These are phyloP conservation scores for Syzygium oleosum DNA, from an alignment of 345 rosid genomes.

Conservation along the genomic window DNA sequence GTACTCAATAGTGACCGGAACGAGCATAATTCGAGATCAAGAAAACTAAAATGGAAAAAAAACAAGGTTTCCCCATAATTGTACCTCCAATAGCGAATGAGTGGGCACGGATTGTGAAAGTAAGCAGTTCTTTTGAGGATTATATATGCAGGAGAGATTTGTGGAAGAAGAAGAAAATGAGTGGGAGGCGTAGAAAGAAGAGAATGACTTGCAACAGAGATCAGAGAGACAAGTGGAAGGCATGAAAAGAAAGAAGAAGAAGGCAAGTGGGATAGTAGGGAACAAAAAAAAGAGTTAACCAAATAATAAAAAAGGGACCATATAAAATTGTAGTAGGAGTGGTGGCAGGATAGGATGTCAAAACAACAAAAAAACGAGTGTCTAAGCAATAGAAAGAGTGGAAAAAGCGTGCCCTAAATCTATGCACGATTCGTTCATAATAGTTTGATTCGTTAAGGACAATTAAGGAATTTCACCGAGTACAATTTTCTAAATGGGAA, in stretches of 20 bases:
- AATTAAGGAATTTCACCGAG: neutral
- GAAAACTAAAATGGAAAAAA: neutral
- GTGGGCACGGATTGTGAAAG: neutral
- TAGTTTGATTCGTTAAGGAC: neutral
- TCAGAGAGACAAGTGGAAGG: accelerated
- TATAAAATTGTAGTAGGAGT: too few species aligned
- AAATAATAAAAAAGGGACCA: too few species aligned
- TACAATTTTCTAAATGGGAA: neutral
- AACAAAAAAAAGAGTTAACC: too few species aligned
- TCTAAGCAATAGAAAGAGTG: too few species aligned
- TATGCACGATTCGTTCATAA: neutral
- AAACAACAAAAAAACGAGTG: too few species aligned
- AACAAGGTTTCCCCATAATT: neutral
- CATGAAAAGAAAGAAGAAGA: too few species aligned
- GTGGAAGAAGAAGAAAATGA: neutral
- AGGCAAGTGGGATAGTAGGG: too few species aligned
- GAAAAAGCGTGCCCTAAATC: neutral
- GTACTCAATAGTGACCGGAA: too few species aligned
- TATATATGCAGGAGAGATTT: neutral
- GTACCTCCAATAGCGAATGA: accelerated
- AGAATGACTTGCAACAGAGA: neutral
- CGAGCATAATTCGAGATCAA: neutral
- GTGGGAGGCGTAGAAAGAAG: neutral
- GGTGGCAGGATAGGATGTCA: too few species aligned
- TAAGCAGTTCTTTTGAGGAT: neutral